phyloP scores from a whole-genome alignment of 176 grass and related monocot species.

The Pontederia paniculata region DNA sequence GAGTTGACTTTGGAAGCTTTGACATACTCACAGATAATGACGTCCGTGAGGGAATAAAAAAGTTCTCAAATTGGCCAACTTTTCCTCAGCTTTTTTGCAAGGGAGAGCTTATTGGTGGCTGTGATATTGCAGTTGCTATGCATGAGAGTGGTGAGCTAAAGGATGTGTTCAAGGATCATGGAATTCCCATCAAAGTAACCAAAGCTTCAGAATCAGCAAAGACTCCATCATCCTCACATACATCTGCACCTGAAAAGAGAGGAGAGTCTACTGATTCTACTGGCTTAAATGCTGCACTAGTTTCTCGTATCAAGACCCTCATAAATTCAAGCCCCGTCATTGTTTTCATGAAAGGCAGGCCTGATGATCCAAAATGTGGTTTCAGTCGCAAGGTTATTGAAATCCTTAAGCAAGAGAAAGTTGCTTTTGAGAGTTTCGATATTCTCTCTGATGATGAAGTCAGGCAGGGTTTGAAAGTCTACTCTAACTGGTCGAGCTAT shows the following conservation, averaged over 20 bases:
- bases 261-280: slow-evolving; percentile 12
- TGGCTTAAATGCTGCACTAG: slow-evolving; percentile 5
- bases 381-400: slow-evolving; percentile 17
- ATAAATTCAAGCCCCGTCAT: slow-evolving; percentile 25
- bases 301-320: slow-evolving; percentile 13
- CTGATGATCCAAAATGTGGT: slow-evolving; percentile 8
- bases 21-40: slow-evolving; percentile 21
- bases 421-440: slow-evolving; percentile 23
- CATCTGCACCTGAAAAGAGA: not conserved
- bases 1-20: slow-evolving; percentile 23
- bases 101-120: slow-evolving; percentile 22
- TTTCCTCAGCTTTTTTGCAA: slow-evolving; percentile 31
- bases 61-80: slow-evolving; percentile 22
- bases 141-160: slow-evolving; percentile 28
- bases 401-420: slow-evolving; percentile 18
- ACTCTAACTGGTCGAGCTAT: slow-evolving; percentile 94
- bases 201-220: not conserved
- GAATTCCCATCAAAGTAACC: slow-evolving; percentile 10
- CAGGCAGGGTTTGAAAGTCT: slow-evolving; percentile 21
- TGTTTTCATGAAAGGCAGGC: slow-evolving; percentile 22
- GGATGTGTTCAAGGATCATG: slow-evolving; percentile 15
- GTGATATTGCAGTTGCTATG: slow-evolving; percentile 29
- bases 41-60: slow-evolving; percentile 26
- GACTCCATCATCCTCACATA: not conserved
- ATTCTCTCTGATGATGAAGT: slow-evolving; percentile 17